Conservation (phyloP, 2,329 filamentous ascomycete genomes). For the Cephalotrichum gorgonifer region DNA sequence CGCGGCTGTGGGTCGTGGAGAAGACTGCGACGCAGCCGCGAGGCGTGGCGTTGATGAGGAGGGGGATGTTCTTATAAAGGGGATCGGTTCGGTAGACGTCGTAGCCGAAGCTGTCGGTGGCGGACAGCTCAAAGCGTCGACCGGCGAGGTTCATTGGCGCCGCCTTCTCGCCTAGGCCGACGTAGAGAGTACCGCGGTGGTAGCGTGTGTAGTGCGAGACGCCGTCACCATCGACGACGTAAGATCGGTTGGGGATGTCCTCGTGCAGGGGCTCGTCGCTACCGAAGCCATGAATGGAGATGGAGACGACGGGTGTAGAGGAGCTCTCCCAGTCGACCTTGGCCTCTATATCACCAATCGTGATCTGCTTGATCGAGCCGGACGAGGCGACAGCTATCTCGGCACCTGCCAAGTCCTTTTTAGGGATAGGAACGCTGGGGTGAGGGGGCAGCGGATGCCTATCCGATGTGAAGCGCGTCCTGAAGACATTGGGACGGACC, state of each 20-base stretch:
- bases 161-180: conserved; percentile 62
- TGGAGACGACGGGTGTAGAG: conserved; percentile 43
- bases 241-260: conserved; percentile 57
- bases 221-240: conserved; percentile 34
- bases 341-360: conserved; percentile 37
- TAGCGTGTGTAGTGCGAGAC: conserved; percentile 56
- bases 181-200: conserved; percentile 51
- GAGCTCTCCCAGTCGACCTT: conserved; percentile 51
- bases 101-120: conserved; percentile 65
- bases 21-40: conserved; percentile 57
- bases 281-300: conserved; percentile 38
- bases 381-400: conserved; percentile 18
- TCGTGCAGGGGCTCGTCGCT: conserved; percentile 43
- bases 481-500: conserved; percentile 52
- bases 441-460: conserved; percentile 55
- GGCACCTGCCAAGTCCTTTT: conserved; percentile 17
- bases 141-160: conserved; percentile 64
- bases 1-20: conserved; percentile 54
- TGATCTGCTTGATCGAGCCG: conserved; percentile 27
- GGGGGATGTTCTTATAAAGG: conserved; percentile 65
- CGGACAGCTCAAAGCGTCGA: conserved; percentile 54
- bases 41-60: conserved; percentile 58
- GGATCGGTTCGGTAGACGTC: conserved; percentile 62
- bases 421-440: conserved; percentile 44
- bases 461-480: conserved; percentile 54